Evolutionary conservation across 306 rosid species (phyloP), one percentile per base, ranked within the genome.

Genomic region (Hippophae gyantsensis): DNA sequence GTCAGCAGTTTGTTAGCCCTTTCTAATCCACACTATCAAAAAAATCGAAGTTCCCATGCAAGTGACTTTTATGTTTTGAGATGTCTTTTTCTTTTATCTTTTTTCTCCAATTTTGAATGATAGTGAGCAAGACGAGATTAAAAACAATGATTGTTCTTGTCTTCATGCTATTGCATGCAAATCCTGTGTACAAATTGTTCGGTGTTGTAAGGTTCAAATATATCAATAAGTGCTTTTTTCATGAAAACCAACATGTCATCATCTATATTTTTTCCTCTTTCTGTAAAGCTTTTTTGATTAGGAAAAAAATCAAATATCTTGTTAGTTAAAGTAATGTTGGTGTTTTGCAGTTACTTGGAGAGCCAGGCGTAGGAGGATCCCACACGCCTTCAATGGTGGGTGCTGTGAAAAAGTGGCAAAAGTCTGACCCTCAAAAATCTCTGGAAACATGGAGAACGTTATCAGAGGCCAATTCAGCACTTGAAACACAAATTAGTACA

Each of bases 341-440:
- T 68, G 52, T 57, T 56, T 76, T 70, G 52, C 71, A 92, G 99
- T 61, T 88, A 74, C 89, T 92, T 58, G 99, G 99, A 73, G 99
- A 92, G 76, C 96, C 99, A 51, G 99, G 99, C 64, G 74, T 70
- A 49, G 99, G 99, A 67, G 99, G 99, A 57, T 92, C 96, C 44
- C 88, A 90, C 70, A 92, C 99, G 1, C 95, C 93, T 59, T 92
- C 99, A 54, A 92, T 92, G 99, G 96, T 92, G 52, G 96, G 99
- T 69, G 84, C 95, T 52, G 96, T 92, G n/a, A 92, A 86, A 70
- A 88, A 82, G 70, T 92, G 99, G 99, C 99, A 88, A 69, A 88
- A 88, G 74, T 71, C 90, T 45, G 88, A 88, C 73, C 84, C 95
- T 70, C 71, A 77, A 63, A 80, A 73, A 69, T 77, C 95, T 41